Base-by-base conservation (phyloP, 1,139 yeast genomes). In the Suhomyces panamericanus region DNA sequence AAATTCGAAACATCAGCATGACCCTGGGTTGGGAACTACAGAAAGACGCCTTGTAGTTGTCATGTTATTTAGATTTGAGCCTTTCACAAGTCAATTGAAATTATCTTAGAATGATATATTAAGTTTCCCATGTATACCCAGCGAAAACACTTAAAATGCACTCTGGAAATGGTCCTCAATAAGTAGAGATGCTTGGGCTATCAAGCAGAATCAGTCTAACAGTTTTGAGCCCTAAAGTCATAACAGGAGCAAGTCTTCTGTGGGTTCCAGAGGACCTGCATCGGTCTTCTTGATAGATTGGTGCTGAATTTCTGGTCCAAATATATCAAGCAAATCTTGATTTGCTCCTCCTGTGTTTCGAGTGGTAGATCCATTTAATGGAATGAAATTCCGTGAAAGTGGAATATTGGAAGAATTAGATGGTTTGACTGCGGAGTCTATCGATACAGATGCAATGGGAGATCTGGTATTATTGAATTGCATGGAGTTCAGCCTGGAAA, bases 321-420 rank as follows among this genome's bases (percentile, higher is more conserved):
- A 48, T 9, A 48, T 43, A 22, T 48, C 50, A 13, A 48, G 16
- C 20, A 48, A 41, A 26, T 48, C 49, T 5, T 35, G 32, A 16
- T 43, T 35, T 5, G 38, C 32, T 9, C 27, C 33, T 11, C 22
- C 26, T 1, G 37, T n/a, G 2, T 29, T 17, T 13, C 15, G 16
- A 16, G 29, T 28, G 14, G 28, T 14, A 9, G 39, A 41, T 6
- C 33, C 28, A 2, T 28, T 28, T 10, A 47, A 20, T 8, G 48
- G 39, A n/a, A 44, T 46, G 14, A 46, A 44, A 9, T 41, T 42
- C n/a, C 31, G 43, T 20, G 45, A 9, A 22, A 22, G 29, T 4
- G 24, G 36, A 3, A 16, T 10, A 13, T 12, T 22, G 11, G 36
- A 6, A 12, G 36, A 24, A 34, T 24, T 34, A 16, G 20, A 8